Evolutionary conservation across 2,329 filamentous ascomycete species (phyloP).

Genomic region (Neocucurbitaria cava): DNA sequence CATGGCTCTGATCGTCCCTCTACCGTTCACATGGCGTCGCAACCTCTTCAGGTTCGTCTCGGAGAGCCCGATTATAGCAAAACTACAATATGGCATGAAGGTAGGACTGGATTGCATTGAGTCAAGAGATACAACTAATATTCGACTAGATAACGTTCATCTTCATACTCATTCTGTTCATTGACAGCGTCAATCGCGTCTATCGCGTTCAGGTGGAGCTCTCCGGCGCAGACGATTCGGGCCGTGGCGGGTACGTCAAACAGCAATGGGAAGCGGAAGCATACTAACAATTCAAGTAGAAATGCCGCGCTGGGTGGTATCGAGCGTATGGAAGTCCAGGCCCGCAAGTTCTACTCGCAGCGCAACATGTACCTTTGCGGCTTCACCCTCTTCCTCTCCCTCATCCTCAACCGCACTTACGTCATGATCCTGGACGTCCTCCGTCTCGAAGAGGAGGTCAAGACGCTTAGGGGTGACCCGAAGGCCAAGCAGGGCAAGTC

Average conservation of each 20-base stretch:
- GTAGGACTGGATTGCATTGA: slow-evolving; percentile 46
- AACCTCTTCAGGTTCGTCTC: slow-evolving; percentile 97
- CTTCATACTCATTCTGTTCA: slow-evolving; percentile 97
- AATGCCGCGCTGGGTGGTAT: slow-evolving; percentile 77
- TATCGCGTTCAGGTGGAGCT: slow-evolving; percentile 96
- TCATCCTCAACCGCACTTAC: slow-evolving; percentile 99
- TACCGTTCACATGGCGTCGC: slow-evolving; percentile 85
- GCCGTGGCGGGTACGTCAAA: slow-evolving; percentile 57
- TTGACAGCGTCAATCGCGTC: slow-evolving; percentile 95
- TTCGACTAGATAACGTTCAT: slow-evolving; percentile 83
- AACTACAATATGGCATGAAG: slow-evolving; percentile 97
- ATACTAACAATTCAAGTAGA: slow-evolving; percentile 50
- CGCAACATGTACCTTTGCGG: slow-evolving; percentile 99
- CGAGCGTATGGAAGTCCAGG: slow-evolving; percentile 97
- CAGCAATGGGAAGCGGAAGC: background rate
- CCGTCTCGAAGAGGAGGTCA: slow-evolving; percentile 89
- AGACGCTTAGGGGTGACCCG: slow-evolving; percentile 75
- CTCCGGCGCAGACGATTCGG: slow-evolving; percentile 71
- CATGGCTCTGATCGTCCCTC: slow-evolving; percentile 80
- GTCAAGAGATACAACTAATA: slow-evolving; percentile 14
- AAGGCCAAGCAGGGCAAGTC: slow-evolving; percentile 69
- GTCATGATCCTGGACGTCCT: slow-evolving; percentile 94
- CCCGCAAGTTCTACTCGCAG: slow-evolving; percentile 99
- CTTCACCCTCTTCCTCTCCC: slow-evolving; percentile 97
- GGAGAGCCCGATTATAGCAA: slow-evolving; percentile 82